phyloP scores from a whole-genome alignment of 2,329 filamentous ascomycete species.

The Neofusicoccum laricinum region DNA sequence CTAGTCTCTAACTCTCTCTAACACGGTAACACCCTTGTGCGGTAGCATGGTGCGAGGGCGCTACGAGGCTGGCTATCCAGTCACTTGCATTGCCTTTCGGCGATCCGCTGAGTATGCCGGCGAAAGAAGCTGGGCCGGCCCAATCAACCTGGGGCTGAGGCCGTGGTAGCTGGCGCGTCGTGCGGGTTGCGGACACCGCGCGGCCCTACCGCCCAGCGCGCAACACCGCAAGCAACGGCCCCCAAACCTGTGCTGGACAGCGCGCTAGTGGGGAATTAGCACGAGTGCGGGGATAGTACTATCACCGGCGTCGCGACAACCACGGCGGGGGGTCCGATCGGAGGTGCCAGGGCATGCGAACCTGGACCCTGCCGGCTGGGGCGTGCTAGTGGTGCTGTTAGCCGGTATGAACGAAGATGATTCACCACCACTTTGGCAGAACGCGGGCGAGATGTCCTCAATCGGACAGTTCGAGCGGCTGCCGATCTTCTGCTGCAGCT shows the following conservation, averaged over 20 bases:
- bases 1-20: background rate
- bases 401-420: background rate
- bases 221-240: conserved; percentile 1
- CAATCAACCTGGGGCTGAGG: background rate
- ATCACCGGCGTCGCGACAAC: conserved; percentile 1
- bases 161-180: background rate
- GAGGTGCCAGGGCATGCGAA: background rate
- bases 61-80: background rate
- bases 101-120: conserved; percentile 6
- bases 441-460: background rate
- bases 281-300: conserved; percentile 2
- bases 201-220: background rate
- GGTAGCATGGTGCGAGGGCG: conserved; percentile 7
- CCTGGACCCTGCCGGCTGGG: conserved; percentile 2
- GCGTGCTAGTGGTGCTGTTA: background rate
- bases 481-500: background rate
- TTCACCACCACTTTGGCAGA: background rate
- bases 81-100: background rate
- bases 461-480: background rate
- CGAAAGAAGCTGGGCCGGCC: background rate
- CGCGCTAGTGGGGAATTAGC: background rate
- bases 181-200: conserved; percentile 6
- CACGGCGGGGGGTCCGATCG: background rate
- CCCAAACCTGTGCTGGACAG: background rate
- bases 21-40: background rate